A percentile compares a stretch with the other conserved stretches of the same genome.
phyloP scores from a whole-genome alignment of 371 early-diverging fungal species.

The Syncephalastrum racemosum region DNA sequence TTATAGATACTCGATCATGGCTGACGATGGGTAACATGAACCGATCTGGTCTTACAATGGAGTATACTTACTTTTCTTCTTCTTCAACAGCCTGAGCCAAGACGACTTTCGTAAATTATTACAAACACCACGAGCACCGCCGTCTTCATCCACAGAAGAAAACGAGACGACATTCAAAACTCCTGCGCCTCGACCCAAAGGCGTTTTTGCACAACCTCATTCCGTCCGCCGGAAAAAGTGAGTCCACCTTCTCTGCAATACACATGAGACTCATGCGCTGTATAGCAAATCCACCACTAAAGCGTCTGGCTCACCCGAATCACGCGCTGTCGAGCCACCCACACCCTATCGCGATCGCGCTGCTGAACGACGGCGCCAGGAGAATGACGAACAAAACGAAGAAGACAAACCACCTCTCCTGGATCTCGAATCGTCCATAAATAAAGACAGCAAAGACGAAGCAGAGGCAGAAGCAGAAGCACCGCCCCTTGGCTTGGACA shows the following conservation, averaged over 20 bases:
- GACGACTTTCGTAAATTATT: conserved; percentile 81
- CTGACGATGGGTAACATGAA: no score
- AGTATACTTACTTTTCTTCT: background rate
- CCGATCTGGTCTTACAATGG: no score
- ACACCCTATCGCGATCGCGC: conserved; percentile 85
- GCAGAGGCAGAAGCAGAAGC: no score
- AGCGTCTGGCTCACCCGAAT: background rate
- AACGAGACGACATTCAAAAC: conserved; percentile 35
- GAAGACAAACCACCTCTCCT: conserved; percentile 24
- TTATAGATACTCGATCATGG: no score
- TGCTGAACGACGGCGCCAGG: conserved; percentile 78
- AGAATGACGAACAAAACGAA: conserved; percentile 39
- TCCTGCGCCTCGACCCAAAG: conserved; percentile 39
- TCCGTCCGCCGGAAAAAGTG: conserved; percentile 43
- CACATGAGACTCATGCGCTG: no score
- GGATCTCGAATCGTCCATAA: no score
- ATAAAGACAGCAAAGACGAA: no score
- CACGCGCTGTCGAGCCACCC: conserved; percentile 3
- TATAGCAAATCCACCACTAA: conserved; percentile 1
- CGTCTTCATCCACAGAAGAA: conserved; percentile 11
- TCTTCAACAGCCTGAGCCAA: conserved; percentile 60
- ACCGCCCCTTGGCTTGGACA: conserved; percentile 19
- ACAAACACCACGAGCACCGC: conserved; percentile 67
- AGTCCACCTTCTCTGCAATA: background rate
- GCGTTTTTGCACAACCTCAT: conserved; percentile 49